phyloP scores from a whole-genome alignment of 176 grass and related monocot genomes.

The Ensete glaucum region DNA sequence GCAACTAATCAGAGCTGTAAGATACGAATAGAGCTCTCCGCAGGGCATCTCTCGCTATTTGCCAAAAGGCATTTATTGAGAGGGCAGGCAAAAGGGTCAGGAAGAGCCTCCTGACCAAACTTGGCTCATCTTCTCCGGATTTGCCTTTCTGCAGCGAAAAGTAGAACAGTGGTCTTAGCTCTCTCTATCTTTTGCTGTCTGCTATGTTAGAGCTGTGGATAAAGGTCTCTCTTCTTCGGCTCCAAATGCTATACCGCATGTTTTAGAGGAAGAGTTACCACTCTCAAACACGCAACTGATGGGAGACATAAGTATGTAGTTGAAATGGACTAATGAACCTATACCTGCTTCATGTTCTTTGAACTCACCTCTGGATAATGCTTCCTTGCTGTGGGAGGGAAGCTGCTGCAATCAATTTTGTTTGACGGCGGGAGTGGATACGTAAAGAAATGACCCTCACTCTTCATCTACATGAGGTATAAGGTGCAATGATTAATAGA shows the following conservation, averaged over 20 bases:
- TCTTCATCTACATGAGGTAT: too few relatives aligned
- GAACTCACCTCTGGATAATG: too few relatives aligned
- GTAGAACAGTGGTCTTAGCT: not conserved
- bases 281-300: too few relatives aligned
- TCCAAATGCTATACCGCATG: too few relatives aligned
- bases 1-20: too few relatives aligned
- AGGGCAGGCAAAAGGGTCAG: not conserved
- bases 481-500: too few relatives aligned
- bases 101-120: not conserved
- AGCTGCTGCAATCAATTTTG: not conserved
- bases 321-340: constrained; percentile 3
- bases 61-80: not conserved
- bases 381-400: too few relatives aligned
- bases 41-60: not conserved
- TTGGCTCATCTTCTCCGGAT: not conserved
- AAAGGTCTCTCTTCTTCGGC: too few relatives aligned
- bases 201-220: too few relatives aligned
- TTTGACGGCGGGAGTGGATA: not conserved
- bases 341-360: not conserved
- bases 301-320: too few relatives aligned
- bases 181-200: not conserved
- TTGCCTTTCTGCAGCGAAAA: not conserved
- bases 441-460: not conserved
- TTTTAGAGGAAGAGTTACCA: too few relatives aligned
- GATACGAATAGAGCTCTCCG: too few relatives aligned